A percentile compares a stretch with the other conserved stretches of the same genome.
Evolutionary conservation across 305 asterid species (phyloP).

Genomic region (Fraxinus greggii): DNA sequence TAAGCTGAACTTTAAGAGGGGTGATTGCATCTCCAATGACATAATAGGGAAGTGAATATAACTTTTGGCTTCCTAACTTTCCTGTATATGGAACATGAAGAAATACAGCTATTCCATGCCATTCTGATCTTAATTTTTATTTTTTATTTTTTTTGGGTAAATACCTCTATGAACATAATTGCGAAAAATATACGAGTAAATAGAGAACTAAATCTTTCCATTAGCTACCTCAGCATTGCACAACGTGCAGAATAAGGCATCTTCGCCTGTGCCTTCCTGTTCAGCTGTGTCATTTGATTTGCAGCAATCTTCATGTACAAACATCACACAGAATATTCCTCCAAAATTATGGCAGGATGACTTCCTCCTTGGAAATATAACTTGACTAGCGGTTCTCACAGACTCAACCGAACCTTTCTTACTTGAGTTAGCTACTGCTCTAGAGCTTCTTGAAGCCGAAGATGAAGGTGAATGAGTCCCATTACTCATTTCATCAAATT

Average conservation of each 20-base stretch:
- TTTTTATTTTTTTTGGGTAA: not conserved
- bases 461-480: conserved; percentile 70
- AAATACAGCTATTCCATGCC: not conserved
- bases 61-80: not conserved
- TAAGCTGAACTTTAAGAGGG: not conserved
- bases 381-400: conserved; percentile 52
- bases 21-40: not conserved
- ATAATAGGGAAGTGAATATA: not conserved
- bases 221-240: conserved; percentile 90
- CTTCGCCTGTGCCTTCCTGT: conserved; percentile 73
- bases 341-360: conserved; percentile 54
- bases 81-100: not conserved
- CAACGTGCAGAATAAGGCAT: conserved; percentile 97
- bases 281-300: conserved; percentile 57
- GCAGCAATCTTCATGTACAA: conserved; percentile 85
- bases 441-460: conserved; percentile 70
- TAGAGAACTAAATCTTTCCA: conserved; percentile 7
- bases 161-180: not conserved
- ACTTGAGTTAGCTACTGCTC: conserved; percentile 63
- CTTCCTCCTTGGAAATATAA: conserved; percentile 41
- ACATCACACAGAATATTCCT: conserved; percentile 64
- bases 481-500: conserved; percentile 64
- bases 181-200: conserved; percentile 3
- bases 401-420: conserved; percentile 63
- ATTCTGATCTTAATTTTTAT: not conserved